Evolutionary conservation across 2,329 filamentous ascomycete species (phyloP).

Genomic region (Arthrinium phaeospermum): DNA sequence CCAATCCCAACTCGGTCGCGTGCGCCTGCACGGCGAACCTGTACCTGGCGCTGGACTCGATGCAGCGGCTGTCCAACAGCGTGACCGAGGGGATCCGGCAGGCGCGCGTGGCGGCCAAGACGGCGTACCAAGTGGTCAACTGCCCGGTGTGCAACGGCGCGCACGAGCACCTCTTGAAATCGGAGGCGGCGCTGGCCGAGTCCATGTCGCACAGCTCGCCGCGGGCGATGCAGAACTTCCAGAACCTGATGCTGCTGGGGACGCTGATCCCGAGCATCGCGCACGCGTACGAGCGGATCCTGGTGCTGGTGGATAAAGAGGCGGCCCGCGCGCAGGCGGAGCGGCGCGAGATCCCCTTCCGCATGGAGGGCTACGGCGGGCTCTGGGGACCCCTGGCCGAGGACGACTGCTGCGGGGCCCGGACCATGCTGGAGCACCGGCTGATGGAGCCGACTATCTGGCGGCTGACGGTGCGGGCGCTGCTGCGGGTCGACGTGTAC

Average conservation of each 20-base stretch:
- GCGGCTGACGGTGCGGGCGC: slow-evolving; percentile 57
- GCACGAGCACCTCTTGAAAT: slow-evolving; percentile 40
- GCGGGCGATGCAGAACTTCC: slow-evolving; percentile 56
- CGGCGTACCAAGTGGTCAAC: slow-evolving; percentile 57
- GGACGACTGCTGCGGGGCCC: slow-evolving; percentile 34
- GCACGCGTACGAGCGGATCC: slow-evolving; percentile 61
- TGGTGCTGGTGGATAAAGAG: slow-evolving; percentile 61
- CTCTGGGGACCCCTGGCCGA: slow-evolving; percentile 46
- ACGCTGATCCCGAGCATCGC: slow-evolving; percentile 63
- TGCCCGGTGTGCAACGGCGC: slow-evolving; percentile 57
- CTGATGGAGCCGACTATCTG: slow-evolving; percentile 59
- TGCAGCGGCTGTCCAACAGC: slow-evolving; percentile 52
- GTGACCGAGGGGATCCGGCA: slow-evolving; percentile 53
- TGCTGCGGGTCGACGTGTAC: slow-evolving; percentile 64
- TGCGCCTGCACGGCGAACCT: slow-evolving; percentile 58
- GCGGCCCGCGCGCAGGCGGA: slow-evolving; percentile 49
- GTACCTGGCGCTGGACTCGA: slow-evolving; percentile 56
- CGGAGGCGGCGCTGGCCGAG: slow-evolving; percentile 1
- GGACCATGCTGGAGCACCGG: slow-evolving; percentile 45
- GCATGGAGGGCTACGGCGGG: slow-evolving; percentile 54
- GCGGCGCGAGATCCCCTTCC: slow-evolving; percentile 50
- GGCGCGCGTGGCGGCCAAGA: slow-evolving; percentile 53
- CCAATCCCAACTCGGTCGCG: background rate
- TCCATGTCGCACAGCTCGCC: slow-evolving; percentile 28
- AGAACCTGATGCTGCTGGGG: slow-evolving; percentile 64